These are phyloP conservation scores for Malus fusca DNA, from an alignment of 306 rosid genomes.

Conservation along the genomic window DNA sequence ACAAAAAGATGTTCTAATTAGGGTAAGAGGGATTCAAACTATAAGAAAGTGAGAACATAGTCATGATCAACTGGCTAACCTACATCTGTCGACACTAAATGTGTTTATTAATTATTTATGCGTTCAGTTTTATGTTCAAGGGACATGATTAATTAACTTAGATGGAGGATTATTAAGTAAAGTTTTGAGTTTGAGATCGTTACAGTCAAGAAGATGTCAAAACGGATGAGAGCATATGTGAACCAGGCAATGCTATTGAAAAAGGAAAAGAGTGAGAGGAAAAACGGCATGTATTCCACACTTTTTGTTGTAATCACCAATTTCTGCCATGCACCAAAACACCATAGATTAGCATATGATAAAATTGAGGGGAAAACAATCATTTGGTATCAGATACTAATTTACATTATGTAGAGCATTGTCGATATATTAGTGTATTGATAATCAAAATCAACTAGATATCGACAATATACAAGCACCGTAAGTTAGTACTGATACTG, in stretches of 20 bases:
- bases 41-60: neutral
- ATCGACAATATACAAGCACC: no score
- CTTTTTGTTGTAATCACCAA: constrained; percentile 77
- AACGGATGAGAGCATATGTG: constrained; percentile 60
- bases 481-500: neutral
- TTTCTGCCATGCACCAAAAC: constrained; percentile 43
- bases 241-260: constrained; percentile 80
- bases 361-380: neutral
- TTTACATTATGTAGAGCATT: neutral
- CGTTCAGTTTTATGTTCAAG: neutral
- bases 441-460: neutral
- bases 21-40: neutral
- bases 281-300: constrained; percentile 84
- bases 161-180: neutral
- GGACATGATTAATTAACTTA: no score
- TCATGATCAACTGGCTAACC: neutral
- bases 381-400: neutral
- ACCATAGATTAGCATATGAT: neutral
- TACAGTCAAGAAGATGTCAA: constrained; percentile 72
- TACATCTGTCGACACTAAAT: no score
- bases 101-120: neutral
- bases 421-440: neutral
- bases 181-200: neutral
- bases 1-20: neutral
- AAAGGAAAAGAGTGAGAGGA: constrained; percentile 55